Conservation (phyloP, 805 yeast genomes). For the Starmerella tilneyi region DNA sequence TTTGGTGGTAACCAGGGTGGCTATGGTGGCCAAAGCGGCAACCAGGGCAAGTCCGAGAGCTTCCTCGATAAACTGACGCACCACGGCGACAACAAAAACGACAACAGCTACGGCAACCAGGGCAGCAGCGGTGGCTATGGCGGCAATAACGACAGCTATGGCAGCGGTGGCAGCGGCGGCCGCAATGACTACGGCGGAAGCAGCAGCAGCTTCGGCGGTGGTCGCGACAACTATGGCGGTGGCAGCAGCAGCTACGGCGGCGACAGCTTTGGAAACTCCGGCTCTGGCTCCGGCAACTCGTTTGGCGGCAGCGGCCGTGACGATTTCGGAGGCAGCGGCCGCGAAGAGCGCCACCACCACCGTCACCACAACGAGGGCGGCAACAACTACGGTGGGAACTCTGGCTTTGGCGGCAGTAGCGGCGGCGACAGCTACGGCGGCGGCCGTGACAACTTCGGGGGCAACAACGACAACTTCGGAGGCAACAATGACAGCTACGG, state of each 20-base stretch:
- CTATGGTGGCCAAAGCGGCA: not conserved
- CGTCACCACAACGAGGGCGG: conserved; percentile 4
- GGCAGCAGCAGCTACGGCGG: conserved; percentile 3
- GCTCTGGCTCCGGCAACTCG: not conserved
- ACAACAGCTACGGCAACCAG: not conserved
- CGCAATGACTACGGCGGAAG: not conserved
- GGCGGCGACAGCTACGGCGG: not conserved
- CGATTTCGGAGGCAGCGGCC: not conserved
- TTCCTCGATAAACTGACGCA: conserved; percentile 1
- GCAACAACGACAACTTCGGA: conserved; percentile 1
- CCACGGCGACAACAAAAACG: conserved; percentile 7
- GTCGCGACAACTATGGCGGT: not conserved
- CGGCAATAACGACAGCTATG: conserved; percentile 4
- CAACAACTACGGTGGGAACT: conserved; percentile 3
- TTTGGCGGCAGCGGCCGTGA: not conserved
- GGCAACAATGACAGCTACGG: conserved; percentile 1
- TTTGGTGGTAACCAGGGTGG: conserved; percentile 7
- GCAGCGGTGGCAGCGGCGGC: not conserved
- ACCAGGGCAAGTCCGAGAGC: conserved; percentile 4
- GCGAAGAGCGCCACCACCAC: not conserved
- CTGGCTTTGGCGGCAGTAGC: not conserved
- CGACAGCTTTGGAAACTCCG: not conserved
- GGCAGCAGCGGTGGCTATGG: not conserved
- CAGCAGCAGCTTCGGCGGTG: not conserved
- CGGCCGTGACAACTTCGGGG: conserved; percentile 2